phyloP scores from a whole-genome alignment of 2,329 filamentous ascomycete species.

The Colletotrichum siamense region DNA sequence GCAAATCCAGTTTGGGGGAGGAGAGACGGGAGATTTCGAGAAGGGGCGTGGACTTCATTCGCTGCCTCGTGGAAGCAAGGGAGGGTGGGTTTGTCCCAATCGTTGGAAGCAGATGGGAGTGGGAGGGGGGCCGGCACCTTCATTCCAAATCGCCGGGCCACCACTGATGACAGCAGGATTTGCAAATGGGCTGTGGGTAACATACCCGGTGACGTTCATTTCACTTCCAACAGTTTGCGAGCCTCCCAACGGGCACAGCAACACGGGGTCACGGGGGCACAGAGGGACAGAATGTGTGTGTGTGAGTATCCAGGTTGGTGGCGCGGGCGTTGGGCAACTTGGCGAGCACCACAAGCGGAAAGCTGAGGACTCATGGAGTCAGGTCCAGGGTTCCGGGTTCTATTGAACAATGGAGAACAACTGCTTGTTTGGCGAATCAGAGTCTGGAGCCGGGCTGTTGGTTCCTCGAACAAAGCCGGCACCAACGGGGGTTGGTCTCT shows the following conservation, averaged over 20 bases:
- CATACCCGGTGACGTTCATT: neutral
- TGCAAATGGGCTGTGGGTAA: neutral
- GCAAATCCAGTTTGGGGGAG: neutral
- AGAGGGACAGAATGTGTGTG: neutral
- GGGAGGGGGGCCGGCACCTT: neutral
- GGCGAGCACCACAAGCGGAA: neutral
- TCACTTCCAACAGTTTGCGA: neutral
- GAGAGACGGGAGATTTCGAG: neutral
- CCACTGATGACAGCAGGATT: neutral
- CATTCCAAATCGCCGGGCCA: neutral
- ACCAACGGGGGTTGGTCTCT: neutral
- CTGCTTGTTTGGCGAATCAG: neutral
- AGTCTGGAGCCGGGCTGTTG: neutral
- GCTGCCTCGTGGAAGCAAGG: neutral
- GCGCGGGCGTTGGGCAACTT: neutral
- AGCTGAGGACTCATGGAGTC: neutral
- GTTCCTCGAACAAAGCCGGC: neutral
- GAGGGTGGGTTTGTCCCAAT: neutral
- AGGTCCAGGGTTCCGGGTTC: neutral
- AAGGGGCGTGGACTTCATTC: neutral
- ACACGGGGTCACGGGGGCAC: neutral
- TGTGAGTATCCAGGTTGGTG: neutral
- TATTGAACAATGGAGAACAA: neutral
- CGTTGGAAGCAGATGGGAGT: neutral
- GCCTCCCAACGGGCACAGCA: neutral